Conservation (phyloP, 768 basidiomycete genomes). For the Gloeopeniophorella convolvens region DNA sequence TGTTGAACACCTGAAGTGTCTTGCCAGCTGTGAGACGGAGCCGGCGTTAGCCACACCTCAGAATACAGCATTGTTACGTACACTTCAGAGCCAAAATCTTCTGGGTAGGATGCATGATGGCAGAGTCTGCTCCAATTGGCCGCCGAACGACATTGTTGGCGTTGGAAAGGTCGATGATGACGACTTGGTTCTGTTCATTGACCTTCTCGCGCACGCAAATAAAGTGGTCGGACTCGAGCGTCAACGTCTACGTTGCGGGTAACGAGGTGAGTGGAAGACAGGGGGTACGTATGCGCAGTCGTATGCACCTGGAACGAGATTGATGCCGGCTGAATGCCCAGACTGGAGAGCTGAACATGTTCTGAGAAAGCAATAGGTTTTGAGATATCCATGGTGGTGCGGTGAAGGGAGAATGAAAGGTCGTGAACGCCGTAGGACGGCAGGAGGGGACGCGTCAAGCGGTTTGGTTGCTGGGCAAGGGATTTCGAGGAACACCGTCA, state of each 20-base stretch:
- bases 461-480: slow-evolving; percentile 1
- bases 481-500: not conserved
- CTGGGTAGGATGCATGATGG: slow-evolving; percentile 95
- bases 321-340: slow-evolving; percentile 93
- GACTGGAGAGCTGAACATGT: slow-evolving; percentile 89
- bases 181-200: slow-evolving; percentile 94
- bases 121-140: slow-evolving; percentile 97
- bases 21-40: slow-evolving; percentile 58
- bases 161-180: slow-evolving; percentile 96
- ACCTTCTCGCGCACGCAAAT: slow-evolving; percentile 97
- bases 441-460: slow-evolving; percentile 12
- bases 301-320: slow-evolving; percentile 90
- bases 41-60: not conserved
- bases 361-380: slow-evolving; percentile 89
- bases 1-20: slow-evolving; percentile 96
- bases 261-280: not conserved
- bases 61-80: slow-evolving; percentile 28
- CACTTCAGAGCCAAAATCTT: slow-evolving; percentile 97
- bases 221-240: slow-evolving; percentile 96
- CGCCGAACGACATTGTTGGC: slow-evolving; percentile 95
- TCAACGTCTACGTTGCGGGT: slow-evolving; percentile 57
- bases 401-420: slow-evolving; percentile 9
- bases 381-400: slow-evolving; percentile 30
- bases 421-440: slow-evolving; percentile 11
- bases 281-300: not conserved